A percentile compares a stretch with the other conserved stretches of the same genome.
Evolutionary conservation across 2,329 filamentous ascomycete species (phyloP).

Genomic region (Lachnellula subtilissima): DNA sequence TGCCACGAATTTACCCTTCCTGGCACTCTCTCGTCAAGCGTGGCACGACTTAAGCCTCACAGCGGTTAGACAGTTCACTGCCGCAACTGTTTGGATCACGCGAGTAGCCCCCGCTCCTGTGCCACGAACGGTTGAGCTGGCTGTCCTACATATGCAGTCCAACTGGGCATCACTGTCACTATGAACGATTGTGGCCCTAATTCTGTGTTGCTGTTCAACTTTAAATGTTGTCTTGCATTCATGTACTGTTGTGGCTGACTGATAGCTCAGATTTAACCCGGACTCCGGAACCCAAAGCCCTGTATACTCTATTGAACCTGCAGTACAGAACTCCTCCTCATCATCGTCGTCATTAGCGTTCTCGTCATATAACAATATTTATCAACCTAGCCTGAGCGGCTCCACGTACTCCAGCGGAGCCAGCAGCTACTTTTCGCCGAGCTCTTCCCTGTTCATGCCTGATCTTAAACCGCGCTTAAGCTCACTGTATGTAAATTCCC

Average conservation of each 20-base stretch:
- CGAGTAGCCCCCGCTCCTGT: slow-evolving; percentile 27
- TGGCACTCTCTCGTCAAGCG: slow-evolving; percentile 16
- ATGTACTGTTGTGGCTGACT: slow-evolving; percentile 28
- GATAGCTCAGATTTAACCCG: slow-evolving; percentile 29
- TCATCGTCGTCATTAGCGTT: slow-evolving; percentile 25
- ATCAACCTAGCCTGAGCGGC: slow-evolving; percentile 27
- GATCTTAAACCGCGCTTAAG: slow-evolving; percentile 31
- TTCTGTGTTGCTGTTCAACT: slow-evolving; percentile 19
- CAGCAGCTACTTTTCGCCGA: slow-evolving; percentile 27
- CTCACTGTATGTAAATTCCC: slow-evolving; percentile 28
- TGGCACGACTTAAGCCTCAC: slow-evolving; percentile 30
- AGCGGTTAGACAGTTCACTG: slow-evolving; percentile 18
- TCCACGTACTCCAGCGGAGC: slow-evolving; percentile 29
- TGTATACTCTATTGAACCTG: slow-evolving; percentile 31
- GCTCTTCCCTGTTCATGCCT: slow-evolving; percentile 28
- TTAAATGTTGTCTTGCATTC: slow-evolving; percentile 28
- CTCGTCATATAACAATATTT: slow-evolving; percentile 28
- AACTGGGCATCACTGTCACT: slow-evolving; percentile 24
- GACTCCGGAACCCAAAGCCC: slow-evolving; percentile 31
- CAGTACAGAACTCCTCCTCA: slow-evolving; percentile 25
- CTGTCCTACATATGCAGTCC: slow-evolving; percentile 27
- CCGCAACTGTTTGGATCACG: slow-evolving; percentile 26
- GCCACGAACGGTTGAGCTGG: slow-evolving; percentile 25
- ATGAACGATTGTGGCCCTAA: slow-evolving; percentile 9
- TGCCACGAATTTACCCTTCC: slow-evolving; percentile 28